A percentile compares a stretch with the other conserved stretches of the same genome.
Conservation (phyloP, 805 yeast species). For the Wickerhamomyces chaumierensis region DNA sequence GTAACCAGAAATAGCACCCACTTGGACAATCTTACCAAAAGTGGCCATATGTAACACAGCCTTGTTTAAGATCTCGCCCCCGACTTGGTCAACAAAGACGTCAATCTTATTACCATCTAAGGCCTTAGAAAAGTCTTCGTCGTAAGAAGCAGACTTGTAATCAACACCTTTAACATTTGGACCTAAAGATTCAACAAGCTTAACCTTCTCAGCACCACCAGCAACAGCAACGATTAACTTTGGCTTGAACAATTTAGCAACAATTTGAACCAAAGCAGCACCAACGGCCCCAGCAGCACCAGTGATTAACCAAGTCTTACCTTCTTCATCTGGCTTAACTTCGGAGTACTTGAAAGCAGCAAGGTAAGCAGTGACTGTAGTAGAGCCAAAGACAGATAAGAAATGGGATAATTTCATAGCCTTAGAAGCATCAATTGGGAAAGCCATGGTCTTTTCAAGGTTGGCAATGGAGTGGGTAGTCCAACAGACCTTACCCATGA, state of each 20-base stretch:
- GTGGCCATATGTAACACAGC: constrained; percentile 25
- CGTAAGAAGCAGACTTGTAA: constrained; percentile 34
- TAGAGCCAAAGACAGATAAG: constrained; percentile 40
- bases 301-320: constrained; percentile 39
- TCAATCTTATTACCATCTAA: constrained; percentile 39
- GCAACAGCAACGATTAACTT: constrained; percentile 49
- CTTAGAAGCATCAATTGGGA: constrained; percentile 10
- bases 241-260: constrained; percentile 40
- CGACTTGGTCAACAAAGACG: constrained; percentile 51
- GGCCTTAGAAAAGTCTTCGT: constrained; percentile 24
- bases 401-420: constrained; percentile 27
- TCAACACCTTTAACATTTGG: constrained; percentile 41
- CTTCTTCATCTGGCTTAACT: constrained; percentile 26
- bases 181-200: constrained; percentile 42
- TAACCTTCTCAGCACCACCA: constrained; percentile 45
- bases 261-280: constrained; percentile 43
- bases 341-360: constrained; percentile 41
- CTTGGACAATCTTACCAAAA: constrained; percentile 38
- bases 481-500: constrained; percentile 36
- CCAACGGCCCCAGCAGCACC: constrained; percentile 79
- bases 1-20: constrained; percentile 55
- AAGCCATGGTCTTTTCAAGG: constrained; percentile 2
- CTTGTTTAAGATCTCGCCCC: constrained; percentile 43
- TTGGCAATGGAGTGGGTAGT: constrained; percentile 30
- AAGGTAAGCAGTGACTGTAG: constrained; percentile 52